Evolutionary conservation across 192 early-diverging fungal species (phyloP).

Genomic region (Backusella sp.): DNA sequence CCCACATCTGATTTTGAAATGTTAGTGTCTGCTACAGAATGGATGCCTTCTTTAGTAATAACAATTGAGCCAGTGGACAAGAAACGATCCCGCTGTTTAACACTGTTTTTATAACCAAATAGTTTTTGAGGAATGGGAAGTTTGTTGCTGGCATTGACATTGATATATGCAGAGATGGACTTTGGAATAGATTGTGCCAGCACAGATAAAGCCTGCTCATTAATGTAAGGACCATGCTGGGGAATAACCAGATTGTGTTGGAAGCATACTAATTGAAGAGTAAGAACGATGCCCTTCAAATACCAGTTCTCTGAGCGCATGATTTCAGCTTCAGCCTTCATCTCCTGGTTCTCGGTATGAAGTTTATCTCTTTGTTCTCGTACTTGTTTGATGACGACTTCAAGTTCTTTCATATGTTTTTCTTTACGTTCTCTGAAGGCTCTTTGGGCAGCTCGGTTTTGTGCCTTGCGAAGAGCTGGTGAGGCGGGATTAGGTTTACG

Average conservation of each 20-base stretch:
- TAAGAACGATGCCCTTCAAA: slow-evolving; percentile 45
- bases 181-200: slow-evolving; percentile 23
- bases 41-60: slow-evolving; percentile 10
- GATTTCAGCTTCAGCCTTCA: slow-evolving; percentile 42
- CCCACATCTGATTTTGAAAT: slow-evolving; percentile 2
- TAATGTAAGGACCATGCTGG: slow-evolving; percentile 33
- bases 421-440: slow-evolving; percentile 87
- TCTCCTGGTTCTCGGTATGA: slow-evolving; percentile 38
- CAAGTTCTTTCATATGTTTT: slow-evolving; percentile 72
- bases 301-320: slow-evolving; percentile 49
- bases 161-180: slow-evolving; percentile 25
- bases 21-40: neutral
- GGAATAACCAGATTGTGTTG: slow-evolving; percentile 31
- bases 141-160: slow-evolving; percentile 34
- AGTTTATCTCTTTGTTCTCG: slow-evolving; percentile 54
- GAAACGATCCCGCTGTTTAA: slow-evolving; percentile 21
- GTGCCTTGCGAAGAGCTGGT: slow-evolving; percentile 63
- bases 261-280: slow-evolving; percentile 37
- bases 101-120: slow-evolving; percentile 11
- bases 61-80: slow-evolving; percentile 12
- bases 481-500: slow-evolving; percentile 63
- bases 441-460: slow-evolving; percentile 88
- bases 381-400: slow-evolving; percentile 68
- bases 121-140: slow-evolving; percentile 21
- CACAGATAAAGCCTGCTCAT: slow-evolving; percentile 22